Conservation (phyloP, 306 rosid species). For the Hippophae tibetana region DNA sequence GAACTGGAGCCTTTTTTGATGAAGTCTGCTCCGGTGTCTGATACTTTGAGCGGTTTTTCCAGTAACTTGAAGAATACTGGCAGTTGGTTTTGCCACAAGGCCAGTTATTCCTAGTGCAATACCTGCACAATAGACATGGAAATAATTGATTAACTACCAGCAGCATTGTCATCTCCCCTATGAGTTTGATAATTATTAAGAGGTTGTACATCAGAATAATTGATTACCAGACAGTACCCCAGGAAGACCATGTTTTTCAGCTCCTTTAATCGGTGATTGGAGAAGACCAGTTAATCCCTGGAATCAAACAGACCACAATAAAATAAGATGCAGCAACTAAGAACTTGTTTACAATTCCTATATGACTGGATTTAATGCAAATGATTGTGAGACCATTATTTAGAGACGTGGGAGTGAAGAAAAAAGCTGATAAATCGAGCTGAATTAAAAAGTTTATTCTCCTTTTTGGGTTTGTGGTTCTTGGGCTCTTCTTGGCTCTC, state of each 20-base stretch:
- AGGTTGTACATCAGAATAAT: conserved; percentile 9
- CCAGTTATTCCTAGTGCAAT: conserved; percentile 84
- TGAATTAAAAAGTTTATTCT: no score
- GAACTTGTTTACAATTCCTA: neutral
- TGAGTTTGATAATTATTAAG: no score
- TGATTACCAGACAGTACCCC: conserved; percentile 80
- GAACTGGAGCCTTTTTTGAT: conserved; percentile 45
- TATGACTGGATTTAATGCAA: no score
- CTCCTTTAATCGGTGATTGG: conserved; percentile 85
- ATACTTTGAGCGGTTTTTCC: conserved; percentile 88
- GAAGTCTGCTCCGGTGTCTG: conserved; percentile 76
- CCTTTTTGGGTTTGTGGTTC: no score
- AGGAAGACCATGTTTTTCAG: conserved; percentile 97
- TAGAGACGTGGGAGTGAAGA: no score
- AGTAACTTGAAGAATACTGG: conserved; percentile 93
- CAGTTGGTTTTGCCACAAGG: conserved; percentile 91
- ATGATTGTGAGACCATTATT: no score
- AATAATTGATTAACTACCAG: conserved; percentile 16
- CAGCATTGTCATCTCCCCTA: neutral
- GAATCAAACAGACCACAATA: conserved; percentile 19
- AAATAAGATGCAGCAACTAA: neutral
- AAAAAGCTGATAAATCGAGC: no score
- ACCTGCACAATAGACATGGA: conserved; percentile 37
- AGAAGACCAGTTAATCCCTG: conserved; percentile 98
- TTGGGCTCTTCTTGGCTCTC: no score